phyloP scores from a whole-genome alignment of 805 yeast species.

The Cyberlindnera lachancei region DNA sequence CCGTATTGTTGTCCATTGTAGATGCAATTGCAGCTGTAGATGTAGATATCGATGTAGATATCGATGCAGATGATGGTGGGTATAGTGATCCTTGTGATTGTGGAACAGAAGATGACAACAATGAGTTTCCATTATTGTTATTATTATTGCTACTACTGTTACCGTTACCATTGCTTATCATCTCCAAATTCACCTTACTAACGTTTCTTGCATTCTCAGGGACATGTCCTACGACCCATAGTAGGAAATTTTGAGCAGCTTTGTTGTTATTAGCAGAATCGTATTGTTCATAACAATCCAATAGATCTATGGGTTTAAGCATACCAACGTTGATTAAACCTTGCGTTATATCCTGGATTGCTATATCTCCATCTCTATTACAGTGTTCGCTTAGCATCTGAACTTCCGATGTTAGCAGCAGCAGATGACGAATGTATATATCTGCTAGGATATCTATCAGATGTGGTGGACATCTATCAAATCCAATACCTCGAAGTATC shows the following conservation, averaged over 20 bases:
- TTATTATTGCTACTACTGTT: too few relatives aligned
- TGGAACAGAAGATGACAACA: too few relatives aligned
- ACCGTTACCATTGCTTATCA: conserved; percentile 11
- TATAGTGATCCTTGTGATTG: neutral
- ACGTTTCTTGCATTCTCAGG: conserved; percentile 36
- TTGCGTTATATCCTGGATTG: conserved; percentile 60
- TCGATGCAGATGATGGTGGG: too few relatives aligned
- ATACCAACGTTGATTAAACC: conserved; percentile 61
- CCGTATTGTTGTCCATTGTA: too few relatives aligned
- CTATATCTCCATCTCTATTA: conserved; percentile 37
- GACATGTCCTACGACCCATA: conserved; percentile 47
- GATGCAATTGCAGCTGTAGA: too few relatives aligned
- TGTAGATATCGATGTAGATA: too few relatives aligned
- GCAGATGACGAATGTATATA: conserved; percentile 57
- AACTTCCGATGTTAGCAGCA: conserved; percentile 44
- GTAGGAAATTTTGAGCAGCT: conserved; percentile 44
- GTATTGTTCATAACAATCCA: conserved; percentile 49
- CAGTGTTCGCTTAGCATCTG: conserved; percentile 40
- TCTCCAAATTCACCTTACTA: conserved; percentile 26
- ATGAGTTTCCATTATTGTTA: too few relatives aligned
- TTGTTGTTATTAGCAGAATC: conserved; percentile 33
- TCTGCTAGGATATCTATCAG: conserved; percentile 75
- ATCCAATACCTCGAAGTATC: conserved; percentile 72
- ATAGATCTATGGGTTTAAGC: conserved; percentile 46
- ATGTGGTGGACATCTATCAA: conserved; percentile 67